Percentiles rank a stretch among this genome's conserved stretches.
These are phyloP conservation scores for Evansstolkia leycettana DNA, from an alignment of 495 filamentous ascomycete species.

Conservation along the genomic window DNA sequence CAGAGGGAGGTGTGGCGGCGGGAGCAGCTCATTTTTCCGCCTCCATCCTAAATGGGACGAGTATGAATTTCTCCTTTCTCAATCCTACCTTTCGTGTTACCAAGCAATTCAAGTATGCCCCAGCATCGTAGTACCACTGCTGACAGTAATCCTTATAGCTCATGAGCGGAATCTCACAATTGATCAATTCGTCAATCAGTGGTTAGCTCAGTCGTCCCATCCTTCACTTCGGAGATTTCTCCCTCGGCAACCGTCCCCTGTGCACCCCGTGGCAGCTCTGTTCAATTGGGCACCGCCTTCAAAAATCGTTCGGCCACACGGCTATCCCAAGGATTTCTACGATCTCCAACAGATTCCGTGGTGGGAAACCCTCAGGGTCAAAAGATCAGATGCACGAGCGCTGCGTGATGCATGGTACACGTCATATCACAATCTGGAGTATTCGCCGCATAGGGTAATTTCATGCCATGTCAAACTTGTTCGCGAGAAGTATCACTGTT, in stretches of 20 bases:
- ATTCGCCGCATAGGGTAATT: conserved; percentile 10
- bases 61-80: conserved; percentile 15
- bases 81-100: background rate
- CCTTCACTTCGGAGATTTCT: conserved; percentile 11
- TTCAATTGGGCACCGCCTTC: conserved; percentile 26
- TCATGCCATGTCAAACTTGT: too few species aligned
- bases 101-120: too few species aligned
- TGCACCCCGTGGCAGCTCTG: conserved; percentile 17
- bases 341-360: conserved; percentile 78
- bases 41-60: conserved; percentile 22
- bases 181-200: conserved; percentile 32
- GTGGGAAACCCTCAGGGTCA: conserved; percentile 47
- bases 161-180: conserved; percentile 31
- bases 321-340: conserved; percentile 43
- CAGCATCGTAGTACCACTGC: background rate
- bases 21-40: conserved; percentile 16
- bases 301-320: conserved; percentile 24
- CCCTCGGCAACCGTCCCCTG: conserved; percentile 7
- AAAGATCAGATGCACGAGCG: conserved; percentile 44
- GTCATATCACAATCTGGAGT: conserved; percentile 30
- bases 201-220: conserved; percentile 19
- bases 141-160: conserved; percentile 14
- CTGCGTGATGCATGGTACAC: conserved; percentile 40
- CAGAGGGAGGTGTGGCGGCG: conserved; percentile 3
- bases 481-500: background rate